Base-by-base conservation (phyloP, 1,139 yeast species). In the Ogataea hybrid region DNA sequence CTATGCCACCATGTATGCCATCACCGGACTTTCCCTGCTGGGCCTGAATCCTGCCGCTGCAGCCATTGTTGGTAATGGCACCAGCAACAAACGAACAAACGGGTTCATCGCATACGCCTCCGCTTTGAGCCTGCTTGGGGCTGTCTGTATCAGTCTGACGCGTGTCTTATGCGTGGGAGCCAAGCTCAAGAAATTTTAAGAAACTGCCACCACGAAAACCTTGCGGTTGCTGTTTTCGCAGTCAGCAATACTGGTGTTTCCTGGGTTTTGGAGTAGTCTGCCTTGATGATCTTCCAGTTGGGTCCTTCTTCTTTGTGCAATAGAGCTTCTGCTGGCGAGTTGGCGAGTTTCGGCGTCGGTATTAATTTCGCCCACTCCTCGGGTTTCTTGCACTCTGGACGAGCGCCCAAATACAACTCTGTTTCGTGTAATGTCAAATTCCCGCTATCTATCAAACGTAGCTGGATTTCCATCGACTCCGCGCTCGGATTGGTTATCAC, bases 31-130 rank as follows among this genome's bases (percentile, higher is more conserved):
- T 40, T 67, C 60, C 35, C 49, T 71, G 36, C 57, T 72, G 11
- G 74, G 75, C 20, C 57, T 73, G 18, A 75, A 77, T 2, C 58
- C 73, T 27, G 73, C 71, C 3, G 76, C 75, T 35, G 70, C 73
- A 1, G 67, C 75, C 30, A 71, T 75, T 34, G 51, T 57, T 39
- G 53, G 57, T 23, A 62, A 47, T 51, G 18, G 50, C 43, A 4
- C 47, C 48, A 22, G 62, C 60, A 44, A 51, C 51, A 22, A 31
- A 7, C 36, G 51, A 17, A 47, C 41, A 23, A 23, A 30, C 41
- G 52, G 58, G 21, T 60, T 66, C 28, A 64, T 68, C 25, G 46
- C 61, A 2, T 63, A 59, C 37, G 56, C 61, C 17, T 64, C 69
- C 1, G 21, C 50, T 10, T 32, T 64, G 10, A 59, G 67, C 10